phyloP scores from a whole-genome alignment of 2,329 filamentous ascomycete genomes.

The Phyllosticta citribraziliensis region DNA sequence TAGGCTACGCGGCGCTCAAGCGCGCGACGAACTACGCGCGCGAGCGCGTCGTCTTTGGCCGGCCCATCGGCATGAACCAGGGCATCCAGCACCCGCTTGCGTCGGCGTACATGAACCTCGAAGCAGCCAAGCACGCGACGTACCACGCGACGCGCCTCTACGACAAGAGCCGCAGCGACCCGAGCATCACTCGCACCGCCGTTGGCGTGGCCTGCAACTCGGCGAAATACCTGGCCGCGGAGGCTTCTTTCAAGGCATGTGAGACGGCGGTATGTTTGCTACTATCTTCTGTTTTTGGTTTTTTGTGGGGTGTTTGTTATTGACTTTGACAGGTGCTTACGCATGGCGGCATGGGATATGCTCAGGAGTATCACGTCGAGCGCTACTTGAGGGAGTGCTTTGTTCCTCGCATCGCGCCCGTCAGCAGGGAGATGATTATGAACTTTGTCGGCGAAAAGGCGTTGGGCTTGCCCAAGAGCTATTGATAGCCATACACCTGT shows the following conservation, averaged over 20 bases:
- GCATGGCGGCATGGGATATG: slow-evolving; percentile 55
- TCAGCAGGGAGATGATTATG: slow-evolving; percentile 63
- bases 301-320: background rate
- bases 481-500: slow-evolving; percentile 30
- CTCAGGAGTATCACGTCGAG: slow-evolving; percentile 53
- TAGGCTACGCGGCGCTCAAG: slow-evolving; percentile 59
- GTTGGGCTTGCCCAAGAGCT: slow-evolving; percentile 57
- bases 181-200: slow-evolving; percentile 33
- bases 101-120: slow-evolving; percentile 50
- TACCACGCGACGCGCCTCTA: slow-evolving; percentile 52
- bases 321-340: slow-evolving; percentile 32
- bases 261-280: slow-evolving; percentile 35
- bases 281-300: background rate
- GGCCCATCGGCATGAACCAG: slow-evolving; percentile 51
- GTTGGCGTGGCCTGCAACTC: slow-evolving; percentile 47
- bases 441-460: slow-evolving; percentile 64
- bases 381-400: slow-evolving; percentile 50
- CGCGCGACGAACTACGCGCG: slow-evolving; percentile 37
- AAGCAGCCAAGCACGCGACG: slow-evolving; percentile 51
- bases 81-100: slow-evolving; percentile 51
- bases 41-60: slow-evolving; percentile 44
- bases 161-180: slow-evolving; percentile 37
- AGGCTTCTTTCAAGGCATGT: slow-evolving; percentile 51
- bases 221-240: slow-evolving; percentile 50
- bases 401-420: slow-evolving; percentile 50